A percentile compares a stretch with the other conserved stretches of the same genome.
Conservation (phyloP, 108 stramenopile species). For the Nannochloropsis gaditana region DNA sequence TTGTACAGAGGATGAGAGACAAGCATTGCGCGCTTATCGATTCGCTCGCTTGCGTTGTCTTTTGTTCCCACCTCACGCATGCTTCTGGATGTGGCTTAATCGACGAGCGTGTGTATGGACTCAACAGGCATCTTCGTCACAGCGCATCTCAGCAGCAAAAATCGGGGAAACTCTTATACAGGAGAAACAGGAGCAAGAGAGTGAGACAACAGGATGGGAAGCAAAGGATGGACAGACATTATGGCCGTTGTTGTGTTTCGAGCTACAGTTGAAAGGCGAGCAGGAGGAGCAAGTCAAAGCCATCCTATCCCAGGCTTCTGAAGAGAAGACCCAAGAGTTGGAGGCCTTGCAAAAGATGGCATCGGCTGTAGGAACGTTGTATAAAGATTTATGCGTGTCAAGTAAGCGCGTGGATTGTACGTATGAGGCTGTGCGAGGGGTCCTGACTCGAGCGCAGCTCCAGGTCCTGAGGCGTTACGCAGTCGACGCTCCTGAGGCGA, state of each 20-base stretch:
- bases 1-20: background rate
- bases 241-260: slow-evolving; percentile 86
- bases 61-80: background rate
- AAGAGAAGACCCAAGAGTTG: background rate
- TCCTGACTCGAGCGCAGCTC: background rate
- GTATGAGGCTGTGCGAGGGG: background rate
- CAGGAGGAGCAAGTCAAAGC: slow-evolving; percentile 71
- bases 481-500: background rate
- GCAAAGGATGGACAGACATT: slow-evolving; percentile 43
- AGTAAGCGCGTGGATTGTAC: background rate
- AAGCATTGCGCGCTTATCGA: background rate
- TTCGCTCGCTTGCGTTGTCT: background rate
- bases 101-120: background rate
- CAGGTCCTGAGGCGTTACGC: background rate
- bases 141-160: background rate
- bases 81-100: background rate
- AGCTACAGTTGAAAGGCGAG: slow-evolving; percentile 77
- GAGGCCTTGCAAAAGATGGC: background rate
- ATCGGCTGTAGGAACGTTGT: background rate
- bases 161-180: background rate
- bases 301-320: background rate
- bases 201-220: background rate
- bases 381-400: background rate
- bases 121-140: background rate
- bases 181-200: background rate